Evolutionary conservation across 352 stramenopile species (phyloP).

Genomic region (Phytopythium mirpurense): DNA sequence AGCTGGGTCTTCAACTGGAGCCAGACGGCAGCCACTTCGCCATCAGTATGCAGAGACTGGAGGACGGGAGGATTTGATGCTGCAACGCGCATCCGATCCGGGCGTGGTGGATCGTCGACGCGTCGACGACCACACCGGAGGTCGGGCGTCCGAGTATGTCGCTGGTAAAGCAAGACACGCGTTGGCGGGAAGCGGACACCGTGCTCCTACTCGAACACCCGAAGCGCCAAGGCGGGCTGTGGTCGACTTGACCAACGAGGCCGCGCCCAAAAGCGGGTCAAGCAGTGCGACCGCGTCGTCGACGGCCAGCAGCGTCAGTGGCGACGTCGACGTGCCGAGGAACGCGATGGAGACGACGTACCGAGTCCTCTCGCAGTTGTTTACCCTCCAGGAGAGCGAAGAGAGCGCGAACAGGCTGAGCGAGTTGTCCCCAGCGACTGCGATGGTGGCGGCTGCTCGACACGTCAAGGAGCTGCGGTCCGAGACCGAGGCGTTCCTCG

Average conservation of each 20-base stretch:
- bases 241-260: constrained; percentile 4
- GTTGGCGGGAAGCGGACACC: not conserved
- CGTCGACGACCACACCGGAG: not conserved
- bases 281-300: constrained; percentile 1
- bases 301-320: not conserved
- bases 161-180: not conserved
- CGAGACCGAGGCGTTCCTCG: constrained; percentile 34
- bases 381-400: constrained; percentile 52
- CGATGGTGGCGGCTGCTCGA: constrained; percentile 55
- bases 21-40: constrained; percentile 28
- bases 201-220: not conserved
- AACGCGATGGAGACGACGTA: constrained; percentile 48
- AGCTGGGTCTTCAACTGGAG: constrained; percentile 14
- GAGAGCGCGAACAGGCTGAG: constrained; percentile 30
- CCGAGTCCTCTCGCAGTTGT: constrained; percentile 56
- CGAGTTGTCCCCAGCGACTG: constrained; percentile 50
- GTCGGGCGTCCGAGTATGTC: not conserved
- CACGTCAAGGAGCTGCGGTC: constrained; percentile 57
- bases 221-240: not conserved
- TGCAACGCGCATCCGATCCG: constrained; percentile 24
- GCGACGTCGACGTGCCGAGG: constrained; percentile 11
- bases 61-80: constrained; percentile 2
- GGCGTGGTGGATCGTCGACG: constrained; percentile 6
- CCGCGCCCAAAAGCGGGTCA: constrained; percentile 5
- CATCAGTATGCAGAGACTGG: constrained; percentile 28